A percentile compares a stretch with the other conserved stretches of the same genome.
These are phyloP conservation scores for Pyrus hybrid DNA, from an alignment of 331 rosid species.

Conservation along the genomic window DNA sequence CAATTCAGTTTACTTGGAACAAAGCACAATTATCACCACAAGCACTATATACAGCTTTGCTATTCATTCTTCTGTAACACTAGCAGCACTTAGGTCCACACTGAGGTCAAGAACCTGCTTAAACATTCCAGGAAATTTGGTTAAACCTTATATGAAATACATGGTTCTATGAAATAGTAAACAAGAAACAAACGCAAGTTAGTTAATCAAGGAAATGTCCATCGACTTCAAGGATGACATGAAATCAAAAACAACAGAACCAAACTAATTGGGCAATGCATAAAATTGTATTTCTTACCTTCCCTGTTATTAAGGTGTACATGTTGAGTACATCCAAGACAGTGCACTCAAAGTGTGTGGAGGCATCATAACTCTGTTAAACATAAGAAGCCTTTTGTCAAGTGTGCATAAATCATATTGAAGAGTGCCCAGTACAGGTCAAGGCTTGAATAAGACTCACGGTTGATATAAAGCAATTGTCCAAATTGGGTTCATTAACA, in stretches of 20 bases:
- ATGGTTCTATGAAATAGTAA: background rate
- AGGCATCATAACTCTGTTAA: conserved; percentile 93
- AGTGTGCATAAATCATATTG: background rate
- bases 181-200: background rate
- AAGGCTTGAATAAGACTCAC: conserved; percentile 20
- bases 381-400: background rate
- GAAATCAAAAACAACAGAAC: background rate
- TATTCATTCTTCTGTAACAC: conserved; percentile 72
- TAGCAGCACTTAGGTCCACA: conserved; percentile 96
- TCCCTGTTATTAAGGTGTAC: conserved; percentile 92
- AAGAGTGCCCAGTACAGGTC: background rate
- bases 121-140: background rate
- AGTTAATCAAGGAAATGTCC: background rate
- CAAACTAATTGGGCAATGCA: background rate
- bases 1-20: background rate
- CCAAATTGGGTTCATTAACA: conserved; percentile 43
- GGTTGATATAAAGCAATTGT: conserved; percentile 54
- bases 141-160: background rate
- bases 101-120: conserved; percentile 76
- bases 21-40: background rate
- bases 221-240: background rate
- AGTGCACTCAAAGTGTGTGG: conserved; percentile 96
- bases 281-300: conserved; percentile 36
- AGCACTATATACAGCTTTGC: background rate
- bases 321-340: conserved; percentile 86